Evolutionary conservation across 352 stramenopile species (phyloP), one percentile per base, ranked within the genome.

Genomic region (Phytophthora meadii): DNA sequence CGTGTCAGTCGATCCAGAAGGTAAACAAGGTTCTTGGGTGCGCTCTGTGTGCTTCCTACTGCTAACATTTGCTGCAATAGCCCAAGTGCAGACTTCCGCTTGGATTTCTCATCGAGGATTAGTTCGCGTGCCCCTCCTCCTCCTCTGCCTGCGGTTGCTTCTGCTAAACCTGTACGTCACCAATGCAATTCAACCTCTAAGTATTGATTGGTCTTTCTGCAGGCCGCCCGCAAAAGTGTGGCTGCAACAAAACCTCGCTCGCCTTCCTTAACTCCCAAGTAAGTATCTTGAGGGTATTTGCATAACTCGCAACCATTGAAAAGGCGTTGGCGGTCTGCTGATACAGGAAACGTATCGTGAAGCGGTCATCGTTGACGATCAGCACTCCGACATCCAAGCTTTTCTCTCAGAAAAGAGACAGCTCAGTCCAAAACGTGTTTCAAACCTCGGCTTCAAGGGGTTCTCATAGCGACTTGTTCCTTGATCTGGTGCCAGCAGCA

Each of bases 101-200:
- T 89, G 14, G 66, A 88, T 49, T 82, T 89, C 19, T 87, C 81
- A 0, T 79, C 81, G 3, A 74, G 74, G 2, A 68, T 81, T 19
- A 74, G 54, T 15, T 63, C 72, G 8, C 61, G 64, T 17, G 27
- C 45, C 5, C 50, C 54, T 5, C 17, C 60, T 37, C 32, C 63
- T 19, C 47, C 52, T 2, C 25, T 62, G 40, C 8, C 67, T 54
- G 41, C 49, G 19, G 30, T 57, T 10, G 19, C 45, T 5, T 37
- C 52, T 19, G 61, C 44, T 39, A 75, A 71, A 65, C 34, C 46
- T 48, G 68, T 74, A 42, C 22, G 56, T 69, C 10, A 22, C 19
- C 48, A 11, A 25, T 57, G 25, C 36, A 30, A 8, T 30, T 11
- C 30, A 14, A 9, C 22, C 19, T 15, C n/a, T 63, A 3, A 28